phyloP scores from a whole-genome alignment of 1,139 yeast genomes.

The Hemisphaericaspora subhashii region DNA sequence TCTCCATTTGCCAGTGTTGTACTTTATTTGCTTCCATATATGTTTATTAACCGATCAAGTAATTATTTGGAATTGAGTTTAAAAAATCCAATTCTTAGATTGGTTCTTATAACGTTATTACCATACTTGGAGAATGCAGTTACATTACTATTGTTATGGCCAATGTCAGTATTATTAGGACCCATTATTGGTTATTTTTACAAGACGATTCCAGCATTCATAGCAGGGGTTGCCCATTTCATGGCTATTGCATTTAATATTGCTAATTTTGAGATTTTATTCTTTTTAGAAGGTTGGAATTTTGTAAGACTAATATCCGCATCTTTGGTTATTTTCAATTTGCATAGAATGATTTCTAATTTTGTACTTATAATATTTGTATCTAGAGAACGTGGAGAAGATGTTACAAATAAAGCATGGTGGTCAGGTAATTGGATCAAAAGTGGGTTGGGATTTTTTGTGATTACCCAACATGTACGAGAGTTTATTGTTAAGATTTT shows the following conservation, averaged over 20 bases:
- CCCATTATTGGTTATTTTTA: constrained; percentile 43
- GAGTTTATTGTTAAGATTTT: constrained; percentile 67
- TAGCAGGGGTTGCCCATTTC: constrained; percentile 55
- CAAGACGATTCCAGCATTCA: constrained; percentile 31
- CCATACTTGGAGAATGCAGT: constrained; percentile 55
- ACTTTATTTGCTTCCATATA: constrained; percentile 56
- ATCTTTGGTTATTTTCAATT: constrained; percentile 51
- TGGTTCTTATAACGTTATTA: constrained; percentile 47
- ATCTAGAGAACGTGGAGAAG: constrained; percentile 61
- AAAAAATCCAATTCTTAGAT: constrained; percentile 55
- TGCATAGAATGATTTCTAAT: constrained; percentile 47
- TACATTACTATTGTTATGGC: constrained; percentile 42
- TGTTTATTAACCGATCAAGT: constrained; percentile 65
- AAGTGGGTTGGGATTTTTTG: constrained; percentile 58
- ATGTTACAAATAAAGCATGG: constrained; percentile 68
- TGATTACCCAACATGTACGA: constrained; percentile 64
- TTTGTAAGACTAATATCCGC: constrained; percentile 58
- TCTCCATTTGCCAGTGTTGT: constrained; percentile 46
- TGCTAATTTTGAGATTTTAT: constrained; percentile 56
- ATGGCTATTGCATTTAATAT: constrained; percentile 54
- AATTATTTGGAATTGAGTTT: constrained; percentile 55
- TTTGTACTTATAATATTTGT: constrained; percentile 45
- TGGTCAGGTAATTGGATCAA: constrained; percentile 82
- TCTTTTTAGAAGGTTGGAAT: constrained; percentile 66
- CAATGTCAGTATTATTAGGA: constrained; percentile 48